These are phyloP conservation scores for Tricholoma furcatifolium DNA, from an alignment of 768 basidiomycete species.

Conservation along the genomic window DNA sequence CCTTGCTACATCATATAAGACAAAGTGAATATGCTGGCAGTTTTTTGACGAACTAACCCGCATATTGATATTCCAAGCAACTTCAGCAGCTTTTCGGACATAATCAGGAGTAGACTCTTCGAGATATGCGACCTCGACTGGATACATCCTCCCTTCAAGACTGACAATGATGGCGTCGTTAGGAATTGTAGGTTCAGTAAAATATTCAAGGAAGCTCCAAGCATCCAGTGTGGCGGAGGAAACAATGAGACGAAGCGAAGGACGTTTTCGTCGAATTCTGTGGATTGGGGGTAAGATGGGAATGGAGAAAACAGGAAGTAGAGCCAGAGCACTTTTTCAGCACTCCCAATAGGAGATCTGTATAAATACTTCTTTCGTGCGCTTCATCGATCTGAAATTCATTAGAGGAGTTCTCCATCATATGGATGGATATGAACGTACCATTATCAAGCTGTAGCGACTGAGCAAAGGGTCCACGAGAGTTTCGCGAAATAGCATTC, in stretches of 20 bases:
- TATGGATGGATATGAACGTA: slow-evolving; percentile 28
- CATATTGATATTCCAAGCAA: slow-evolving; percentile 77
- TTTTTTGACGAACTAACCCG: slow-evolving; percentile 50
- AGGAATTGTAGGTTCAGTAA: slow-evolving; percentile 59
- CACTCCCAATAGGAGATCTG: slow-evolving; percentile 87
- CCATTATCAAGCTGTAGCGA: slow-evolving; percentile 96
- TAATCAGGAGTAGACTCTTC: slow-evolving; percentile 79
- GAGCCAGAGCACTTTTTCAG: slow-evolving; percentile 77
- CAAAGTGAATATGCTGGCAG: neutral
- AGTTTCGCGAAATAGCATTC: slow-evolving; percentile 95
- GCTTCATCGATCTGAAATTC: slow-evolving; percentile 86
- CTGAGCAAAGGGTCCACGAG: slow-evolving; percentile 90
- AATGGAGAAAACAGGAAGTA: neutral
- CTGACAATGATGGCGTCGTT: slow-evolving; percentile 83
- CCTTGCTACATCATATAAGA: slow-evolving; percentile 52
- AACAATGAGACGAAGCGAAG: slow-evolving; percentile 85
- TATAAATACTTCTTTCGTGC: slow-evolving; percentile 95
- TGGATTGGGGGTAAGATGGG: slow-evolving; percentile 1
- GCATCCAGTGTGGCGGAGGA: slow-evolving; percentile 98
- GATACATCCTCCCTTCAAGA: slow-evolving; percentile 92
- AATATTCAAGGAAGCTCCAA: slow-evolving; percentile 84
- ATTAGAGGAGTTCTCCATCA: neutral
- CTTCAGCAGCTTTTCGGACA: slow-evolving; percentile 75
- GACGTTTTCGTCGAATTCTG: slow-evolving; percentile 90
- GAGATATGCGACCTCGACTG: slow-evolving; percentile 91